These are phyloP conservation scores for Larix kaempferi DNA, from an alignment of 75 land plant genomes.

Conservation along the genomic window DNA sequence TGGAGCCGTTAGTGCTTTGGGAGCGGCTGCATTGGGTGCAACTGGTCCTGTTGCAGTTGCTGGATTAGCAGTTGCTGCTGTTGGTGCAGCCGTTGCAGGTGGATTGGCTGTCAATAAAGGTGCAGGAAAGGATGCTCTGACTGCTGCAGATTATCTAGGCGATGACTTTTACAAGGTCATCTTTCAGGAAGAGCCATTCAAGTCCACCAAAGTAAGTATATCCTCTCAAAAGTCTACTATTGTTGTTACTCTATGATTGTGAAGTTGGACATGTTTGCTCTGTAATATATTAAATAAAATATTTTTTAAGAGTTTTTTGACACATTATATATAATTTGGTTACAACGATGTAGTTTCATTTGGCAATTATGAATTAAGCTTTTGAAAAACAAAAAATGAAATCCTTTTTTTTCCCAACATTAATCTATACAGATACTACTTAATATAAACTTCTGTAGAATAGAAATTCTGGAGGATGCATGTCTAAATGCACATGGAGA, in stretches of 20 bases:
- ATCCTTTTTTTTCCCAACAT: not conserved
- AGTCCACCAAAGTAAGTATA: slow-evolving; percentile 75
- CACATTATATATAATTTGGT: not conserved
- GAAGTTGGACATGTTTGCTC: not conserved
- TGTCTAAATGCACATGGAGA: too few relatives aligned
- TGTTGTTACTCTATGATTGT: not conserved
- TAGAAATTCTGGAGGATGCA: too few relatives aligned
- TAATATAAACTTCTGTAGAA: too few relatives aligned
- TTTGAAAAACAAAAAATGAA: not conserved
- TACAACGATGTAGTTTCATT: not conserved
- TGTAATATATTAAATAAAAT: not conserved
- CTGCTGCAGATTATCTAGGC: slow-evolving; percentile 73
- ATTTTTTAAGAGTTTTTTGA: not conserved
- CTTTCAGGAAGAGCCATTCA: slow-evolving; percentile 87
- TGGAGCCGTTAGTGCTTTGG: slow-evolving; percentile 77
- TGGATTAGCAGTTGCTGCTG: slow-evolving; percentile 73
- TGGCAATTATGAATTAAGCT: not conserved
- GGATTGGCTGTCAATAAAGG: slow-evolving; percentile 68
- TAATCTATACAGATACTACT: too few relatives aligned
- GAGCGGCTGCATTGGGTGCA: slow-evolving; percentile 75
- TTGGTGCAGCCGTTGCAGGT: slow-evolving; percentile 78
- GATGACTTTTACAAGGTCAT: slow-evolving; percentile 83
- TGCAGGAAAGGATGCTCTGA: slow-evolving; percentile 59
- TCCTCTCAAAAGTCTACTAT: not conserved
- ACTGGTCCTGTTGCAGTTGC: slow-evolving; percentile 85